Conservation (phyloP, 169 alveolate genomes). For the Plasmodium malariae region DNA sequence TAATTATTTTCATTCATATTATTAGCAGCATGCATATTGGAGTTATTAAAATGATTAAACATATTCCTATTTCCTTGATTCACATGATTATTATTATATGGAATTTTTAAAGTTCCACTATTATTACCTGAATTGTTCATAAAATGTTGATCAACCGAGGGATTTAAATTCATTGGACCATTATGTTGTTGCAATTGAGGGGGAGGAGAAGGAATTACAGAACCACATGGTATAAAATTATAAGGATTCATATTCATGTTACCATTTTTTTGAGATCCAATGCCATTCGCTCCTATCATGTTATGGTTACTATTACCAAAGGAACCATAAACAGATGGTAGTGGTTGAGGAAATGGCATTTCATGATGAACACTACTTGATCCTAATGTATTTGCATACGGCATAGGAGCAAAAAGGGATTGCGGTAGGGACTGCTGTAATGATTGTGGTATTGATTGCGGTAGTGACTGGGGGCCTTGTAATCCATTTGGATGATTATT, state of each 20-base stretch:
- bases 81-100: constrained; percentile 29
- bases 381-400: constrained; percentile 1
- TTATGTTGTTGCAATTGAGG: constrained; percentile 20
- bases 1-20: constrained; percentile 14
- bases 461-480: constrained; percentile 35
- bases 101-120: constrained; percentile 49
- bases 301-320: constrained; percentile 24
- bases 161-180: constrained; percentile 23
- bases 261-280: constrained; percentile 21
- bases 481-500: constrained; percentile 74
- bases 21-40: neutral
- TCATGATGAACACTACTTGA: constrained; percentile 60
- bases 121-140: constrained; percentile 15
- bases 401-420: constrained; percentile 36
- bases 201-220: constrained; percentile 29
- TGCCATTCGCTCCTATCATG: constrained; percentile 10
- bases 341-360: constrained; percentile 41
- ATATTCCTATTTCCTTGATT: constrained; percentile 34
- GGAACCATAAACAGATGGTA: constrained; percentile 40
- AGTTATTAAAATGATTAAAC: constrained; percentile 32
- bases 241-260: constrained; percentile 41
- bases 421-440: too few species aligned
- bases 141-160: constrained; percentile 42
- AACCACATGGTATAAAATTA: constrained; percentile 60
- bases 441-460: too few species aligned